Evolutionary conservation across 2,329 filamentous ascomycete species (phyloP).

Genomic region (Calonectria naviculata): DNA sequence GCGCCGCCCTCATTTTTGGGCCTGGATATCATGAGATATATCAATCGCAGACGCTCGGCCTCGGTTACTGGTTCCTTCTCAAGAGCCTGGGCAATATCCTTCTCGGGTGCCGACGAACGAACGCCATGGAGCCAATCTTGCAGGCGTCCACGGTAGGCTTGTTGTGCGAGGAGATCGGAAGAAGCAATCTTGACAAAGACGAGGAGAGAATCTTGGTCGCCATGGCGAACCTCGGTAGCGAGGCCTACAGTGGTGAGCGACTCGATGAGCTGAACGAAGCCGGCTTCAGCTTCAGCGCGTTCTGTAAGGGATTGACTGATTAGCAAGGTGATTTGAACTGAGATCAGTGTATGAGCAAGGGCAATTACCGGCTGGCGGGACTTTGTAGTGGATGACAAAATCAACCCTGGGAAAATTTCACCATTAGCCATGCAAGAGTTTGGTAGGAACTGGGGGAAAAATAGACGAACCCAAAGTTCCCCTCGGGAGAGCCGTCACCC

Average conservation of each 20-base stretch:
- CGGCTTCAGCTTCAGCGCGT: slow-evolving; percentile 74
- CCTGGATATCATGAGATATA: slow-evolving; percentile 86
- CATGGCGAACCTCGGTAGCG: slow-evolving; percentile 86
- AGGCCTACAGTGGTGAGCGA: slow-evolving; percentile 84
- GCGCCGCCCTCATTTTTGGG: slow-evolving; percentile 81
- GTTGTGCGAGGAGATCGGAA: slow-evolving; percentile 77
- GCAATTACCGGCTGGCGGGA: slow-evolving; percentile 72
- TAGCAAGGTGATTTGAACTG: neutral
- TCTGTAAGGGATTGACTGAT: slow-evolving; percentile 56
- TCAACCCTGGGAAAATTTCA: slow-evolving; percentile 71
- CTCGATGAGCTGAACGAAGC: slow-evolving; percentile 82
- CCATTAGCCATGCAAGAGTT: slow-evolving; percentile 12
- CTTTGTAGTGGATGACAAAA: slow-evolving; percentile 86
- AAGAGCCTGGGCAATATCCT: slow-evolving; percentile 76
- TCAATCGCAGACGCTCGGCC: slow-evolving; percentile 87
- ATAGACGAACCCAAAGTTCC: slow-evolving; percentile 55
- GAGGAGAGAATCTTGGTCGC: slow-evolving; percentile 79
- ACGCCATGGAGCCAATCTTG: slow-evolving; percentile 96
- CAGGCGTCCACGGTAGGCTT: slow-evolving; percentile 87
- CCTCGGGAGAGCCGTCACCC: slow-evolving; percentile 40
- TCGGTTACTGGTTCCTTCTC: slow-evolving; percentile 83
- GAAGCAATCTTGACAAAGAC: slow-evolving; percentile 87
- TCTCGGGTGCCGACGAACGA: slow-evolving; percentile 79
- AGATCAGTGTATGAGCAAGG: neutral
- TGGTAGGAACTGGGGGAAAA: neutral